phyloP scores from a whole-genome alignment of 208 protist genomes.

The Crithidia sp. region DNA sequence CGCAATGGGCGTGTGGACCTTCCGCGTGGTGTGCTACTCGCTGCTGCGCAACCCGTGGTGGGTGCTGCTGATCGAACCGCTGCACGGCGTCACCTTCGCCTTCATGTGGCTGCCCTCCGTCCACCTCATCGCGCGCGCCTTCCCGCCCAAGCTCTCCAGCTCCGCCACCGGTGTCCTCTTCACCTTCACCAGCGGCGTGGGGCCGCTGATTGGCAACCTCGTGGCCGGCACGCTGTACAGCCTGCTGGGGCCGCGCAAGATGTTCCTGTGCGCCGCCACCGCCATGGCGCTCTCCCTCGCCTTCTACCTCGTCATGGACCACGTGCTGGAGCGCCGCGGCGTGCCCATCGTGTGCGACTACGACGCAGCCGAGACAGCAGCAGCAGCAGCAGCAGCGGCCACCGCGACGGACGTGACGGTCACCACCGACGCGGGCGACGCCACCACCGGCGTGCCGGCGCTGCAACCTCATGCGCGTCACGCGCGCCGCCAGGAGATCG shows the following conservation, averaged over 20 bases:
- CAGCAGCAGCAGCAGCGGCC: no score
- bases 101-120: conserved; percentile 69
- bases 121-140: conserved; percentile 40
- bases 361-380: background rate
- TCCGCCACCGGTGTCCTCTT: conserved; percentile 66
- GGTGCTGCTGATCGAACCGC: conserved; percentile 69
- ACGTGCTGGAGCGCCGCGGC: conserved; percentile 34
- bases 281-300: conserved; percentile 35
- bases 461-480: background rate
- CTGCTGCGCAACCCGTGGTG: conserved; percentile 62
- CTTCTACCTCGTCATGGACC: conserved; percentile 46
- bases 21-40: conserved; percentile 67
- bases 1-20: conserved; percentile 49
- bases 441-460: background rate
- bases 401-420: background rate
- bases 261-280: conserved; percentile 50
- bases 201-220: conserved; percentile 63
- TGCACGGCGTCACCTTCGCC: conserved; percentile 79
- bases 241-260: conserved; percentile 38
- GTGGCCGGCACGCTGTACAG: conserved; percentile 62
- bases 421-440: background rate
- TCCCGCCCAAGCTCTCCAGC: conserved; percentile 52
- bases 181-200: conserved; percentile 54
- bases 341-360: conserved; percentile 23
- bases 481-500: background rate